These are phyloP conservation scores for Talaromyces amestolkiae DNA, from an alignment of 2,329 filamentous ascomycete genomes.

Conservation along the genomic window DNA sequence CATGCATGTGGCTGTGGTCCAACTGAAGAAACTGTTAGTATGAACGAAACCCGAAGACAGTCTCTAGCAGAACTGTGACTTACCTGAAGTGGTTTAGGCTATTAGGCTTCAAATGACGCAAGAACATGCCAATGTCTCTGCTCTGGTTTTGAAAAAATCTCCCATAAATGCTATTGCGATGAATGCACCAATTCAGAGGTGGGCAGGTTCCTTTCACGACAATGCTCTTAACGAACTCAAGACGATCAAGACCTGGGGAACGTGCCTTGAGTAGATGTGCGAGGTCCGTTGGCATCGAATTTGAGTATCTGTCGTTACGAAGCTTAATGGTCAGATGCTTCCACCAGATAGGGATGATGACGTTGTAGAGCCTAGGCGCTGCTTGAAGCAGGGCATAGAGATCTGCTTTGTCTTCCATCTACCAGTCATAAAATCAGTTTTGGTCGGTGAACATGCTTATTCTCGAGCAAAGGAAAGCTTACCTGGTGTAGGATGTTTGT, in stretches of 20 bases:
- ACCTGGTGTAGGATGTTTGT: slow-evolving; percentile 8
- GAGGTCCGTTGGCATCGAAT: not conserved
- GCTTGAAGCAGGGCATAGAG: slow-evolving; percentile 1
- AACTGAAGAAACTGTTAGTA: slow-evolving; percentile 3
- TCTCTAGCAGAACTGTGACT: not conserved
- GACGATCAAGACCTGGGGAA: not conserved
- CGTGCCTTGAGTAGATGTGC: not conserved
- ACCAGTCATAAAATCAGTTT: not conserved
- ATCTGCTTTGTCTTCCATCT: slow-evolving; percentile 8
- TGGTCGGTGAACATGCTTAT: not conserved
- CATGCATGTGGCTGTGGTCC: slow-evolving; percentile 8
- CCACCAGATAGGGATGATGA: slow-evolving; percentile 6
- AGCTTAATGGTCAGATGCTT: not conserved
- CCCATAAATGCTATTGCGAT: not conserved
- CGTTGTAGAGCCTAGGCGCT: slow-evolving; percentile 1
- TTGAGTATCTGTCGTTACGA: not conserved
- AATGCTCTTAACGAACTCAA: not conserved
- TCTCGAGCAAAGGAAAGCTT: not conserved
- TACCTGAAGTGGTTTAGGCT: slow-evolving; percentile 9
- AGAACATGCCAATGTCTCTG: not conserved
- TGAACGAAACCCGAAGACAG: not conserved
- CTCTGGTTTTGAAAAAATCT: not conserved
- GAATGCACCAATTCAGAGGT: slow-evolving; percentile 1
- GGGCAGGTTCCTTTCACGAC: slow-evolving; percentile 1
- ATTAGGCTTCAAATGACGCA: not conserved